phyloP scores from a whole-genome alignment of 2,329 filamentous ascomycete species.

The Epichloe elymi region DNA sequence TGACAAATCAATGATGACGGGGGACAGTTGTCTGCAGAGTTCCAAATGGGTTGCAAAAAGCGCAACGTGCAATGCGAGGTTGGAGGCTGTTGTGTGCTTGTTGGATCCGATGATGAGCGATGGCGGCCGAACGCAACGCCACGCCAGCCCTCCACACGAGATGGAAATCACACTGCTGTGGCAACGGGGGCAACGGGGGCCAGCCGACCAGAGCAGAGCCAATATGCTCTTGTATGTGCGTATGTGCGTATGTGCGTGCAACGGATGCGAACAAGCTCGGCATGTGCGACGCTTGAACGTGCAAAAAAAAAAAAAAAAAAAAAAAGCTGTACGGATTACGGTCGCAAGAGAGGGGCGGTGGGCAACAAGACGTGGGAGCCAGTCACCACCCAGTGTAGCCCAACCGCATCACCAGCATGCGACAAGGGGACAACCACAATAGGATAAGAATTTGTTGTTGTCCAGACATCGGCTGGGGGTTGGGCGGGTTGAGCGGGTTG shows the following conservation, averaged over 20 bases:
- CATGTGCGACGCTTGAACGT: not conserved
- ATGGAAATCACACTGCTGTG: not conserved
- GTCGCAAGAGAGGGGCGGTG: not conserved
- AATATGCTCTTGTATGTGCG: not conserved
- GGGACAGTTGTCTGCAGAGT: not conserved
- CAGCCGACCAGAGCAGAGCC: not conserved
- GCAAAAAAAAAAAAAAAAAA: not conserved
- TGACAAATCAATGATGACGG: too few species aligned
- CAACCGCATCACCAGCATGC: not conserved
- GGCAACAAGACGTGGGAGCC: not conserved
- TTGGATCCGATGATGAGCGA: not conserved
- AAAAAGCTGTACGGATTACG: too few species aligned
- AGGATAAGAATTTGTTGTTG: slow-evolving; percentile 2
- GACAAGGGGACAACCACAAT: not conserved
- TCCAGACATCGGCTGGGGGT: slow-evolving; percentile 9
- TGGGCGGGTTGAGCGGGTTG: slow-evolving; percentile 14
- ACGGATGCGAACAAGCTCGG: not conserved
- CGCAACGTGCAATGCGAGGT: not conserved
- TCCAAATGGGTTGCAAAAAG: not conserved
- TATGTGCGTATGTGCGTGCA: not conserved
- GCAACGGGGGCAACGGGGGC: not conserved
- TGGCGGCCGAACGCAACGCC: not conserved
- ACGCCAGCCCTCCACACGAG: not conserved
- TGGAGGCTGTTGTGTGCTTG: not conserved
- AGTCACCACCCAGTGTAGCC: not conserved